These are phyloP conservation scores for Vigna unguiculata DNA, from an alignment of 306 rosid genomes.

Conservation along the genomic window DNA sequence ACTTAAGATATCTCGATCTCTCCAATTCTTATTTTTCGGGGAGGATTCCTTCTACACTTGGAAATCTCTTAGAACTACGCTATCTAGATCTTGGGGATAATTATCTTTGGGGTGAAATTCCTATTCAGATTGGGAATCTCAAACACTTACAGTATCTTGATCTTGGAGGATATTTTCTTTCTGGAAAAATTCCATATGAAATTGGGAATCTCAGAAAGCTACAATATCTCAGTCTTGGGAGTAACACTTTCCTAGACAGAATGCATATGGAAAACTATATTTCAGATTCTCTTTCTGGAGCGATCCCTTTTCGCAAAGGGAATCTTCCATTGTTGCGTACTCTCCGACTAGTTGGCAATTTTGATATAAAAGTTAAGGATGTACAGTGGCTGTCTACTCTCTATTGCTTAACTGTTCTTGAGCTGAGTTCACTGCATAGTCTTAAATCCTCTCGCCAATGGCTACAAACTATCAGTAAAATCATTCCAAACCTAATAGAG, in stretches of 20 bases:
- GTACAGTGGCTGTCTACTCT: constrained; percentile 25
- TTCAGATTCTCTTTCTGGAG: too few species aligned
- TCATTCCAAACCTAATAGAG: constrained; percentile 1
- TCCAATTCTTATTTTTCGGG: accelerated
- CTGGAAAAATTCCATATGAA: not conserved
- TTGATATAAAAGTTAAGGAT: not conserved
- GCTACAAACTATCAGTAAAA: not conserved
- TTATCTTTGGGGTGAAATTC: not conserved
- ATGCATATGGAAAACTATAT: too few species aligned
- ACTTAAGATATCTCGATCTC: constrained; percentile 33
- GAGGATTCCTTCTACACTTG: constrained; percentile 24
- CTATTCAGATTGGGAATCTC: constrained; percentile 2
- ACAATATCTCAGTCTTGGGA: not conserved
- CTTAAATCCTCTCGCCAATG: not conserved
- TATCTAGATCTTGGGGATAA: not conserved
- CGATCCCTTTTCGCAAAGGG: too few species aligned
- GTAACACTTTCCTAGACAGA: not conserved
- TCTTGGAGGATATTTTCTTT: not conserved
- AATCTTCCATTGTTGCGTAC: too few species aligned
- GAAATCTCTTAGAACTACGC: not conserved
- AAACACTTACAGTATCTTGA: not conserved
- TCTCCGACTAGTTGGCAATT: too few species aligned
- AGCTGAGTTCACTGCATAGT: not conserved
- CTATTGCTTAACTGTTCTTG: constrained; percentile 1
- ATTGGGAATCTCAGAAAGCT: not conserved